Percentiles rank a stretch among this genome's conserved stretches.
Evolutionary conservation across 352 stramenopile genomes (phyloP).

Genomic region (Phytophthora sojae): DNA sequence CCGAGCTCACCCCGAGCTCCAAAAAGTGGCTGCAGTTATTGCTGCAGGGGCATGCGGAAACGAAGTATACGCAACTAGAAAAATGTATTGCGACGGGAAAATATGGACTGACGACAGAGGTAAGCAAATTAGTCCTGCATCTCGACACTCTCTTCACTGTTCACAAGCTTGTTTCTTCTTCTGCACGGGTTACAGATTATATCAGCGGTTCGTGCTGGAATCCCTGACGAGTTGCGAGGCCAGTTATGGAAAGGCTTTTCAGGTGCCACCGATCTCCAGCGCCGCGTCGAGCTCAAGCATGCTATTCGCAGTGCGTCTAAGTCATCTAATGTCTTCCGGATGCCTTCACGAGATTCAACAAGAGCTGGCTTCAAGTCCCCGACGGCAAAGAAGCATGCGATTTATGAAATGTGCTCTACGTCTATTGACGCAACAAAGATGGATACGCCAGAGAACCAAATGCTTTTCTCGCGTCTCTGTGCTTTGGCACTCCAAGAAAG

Average conservation of each 20-base stretch:
- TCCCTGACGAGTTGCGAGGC: constrained; percentile 78
- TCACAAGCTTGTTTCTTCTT: background rate
- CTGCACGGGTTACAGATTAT: constrained; percentile 52
- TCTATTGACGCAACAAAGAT: constrained; percentile 49
- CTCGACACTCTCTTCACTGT: background rate
- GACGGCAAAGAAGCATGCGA: constrained; percentile 36
- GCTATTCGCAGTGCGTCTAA: constrained; percentile 64
- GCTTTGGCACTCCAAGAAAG: constrained; percentile 63
- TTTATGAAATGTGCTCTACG: constrained; percentile 60
- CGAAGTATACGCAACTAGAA: constrained; percentile 86
- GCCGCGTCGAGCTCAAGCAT: constrained; percentile 65
- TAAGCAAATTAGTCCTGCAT: constrained; percentile 25
- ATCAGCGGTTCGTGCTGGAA: constrained; percentile 75
- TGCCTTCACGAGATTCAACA: constrained; percentile 31
- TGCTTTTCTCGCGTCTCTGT: constrained; percentile 70
- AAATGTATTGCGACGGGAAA: constrained; percentile 73
- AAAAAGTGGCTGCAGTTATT: constrained; percentile 83
- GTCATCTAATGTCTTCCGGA: constrained; percentile 39
- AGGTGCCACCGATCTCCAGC: constrained; percentile 64
- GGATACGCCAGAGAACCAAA: constrained; percentile 63
- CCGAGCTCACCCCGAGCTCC: constrained; percentile 67
- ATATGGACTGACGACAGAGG: constrained; percentile 70
- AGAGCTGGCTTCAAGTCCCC: constrained; percentile 19
- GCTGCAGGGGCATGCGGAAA: constrained; percentile 78
- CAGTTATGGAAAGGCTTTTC: constrained; percentile 83